Conservation (phyloP, 208 protist species). For the Leishmania gerbilli region DNA sequence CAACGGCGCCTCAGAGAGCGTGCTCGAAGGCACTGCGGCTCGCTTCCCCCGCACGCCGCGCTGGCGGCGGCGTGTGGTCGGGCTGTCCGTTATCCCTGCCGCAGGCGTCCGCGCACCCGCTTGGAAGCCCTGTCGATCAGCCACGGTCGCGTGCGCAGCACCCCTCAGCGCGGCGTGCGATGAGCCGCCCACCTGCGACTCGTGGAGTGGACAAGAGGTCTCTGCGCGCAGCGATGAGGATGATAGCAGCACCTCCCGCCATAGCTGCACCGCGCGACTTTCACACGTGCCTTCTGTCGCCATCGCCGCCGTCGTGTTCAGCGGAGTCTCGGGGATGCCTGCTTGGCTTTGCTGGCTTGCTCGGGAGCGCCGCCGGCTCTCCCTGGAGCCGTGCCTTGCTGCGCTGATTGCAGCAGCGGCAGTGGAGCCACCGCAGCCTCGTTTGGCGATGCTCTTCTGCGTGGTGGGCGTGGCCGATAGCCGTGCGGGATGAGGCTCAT, state of each 20-base stretch:
- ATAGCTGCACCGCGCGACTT: conserved; percentile 16
- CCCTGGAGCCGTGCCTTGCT: neutral
- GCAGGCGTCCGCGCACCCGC: neutral
- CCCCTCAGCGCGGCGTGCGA: neutral
- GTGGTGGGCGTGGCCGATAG: neutral
- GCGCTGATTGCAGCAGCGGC: neutral
- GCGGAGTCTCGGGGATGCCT: neutral
- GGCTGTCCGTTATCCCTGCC: neutral
- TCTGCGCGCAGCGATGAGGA: neutral
- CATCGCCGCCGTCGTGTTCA: neutral
- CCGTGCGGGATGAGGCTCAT: neutral
- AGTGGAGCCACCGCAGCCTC: neutral
- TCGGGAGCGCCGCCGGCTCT: neutral
- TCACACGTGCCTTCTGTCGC: neutral
- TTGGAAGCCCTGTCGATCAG: neutral
- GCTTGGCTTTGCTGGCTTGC: neutral
- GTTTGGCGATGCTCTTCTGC: neutral
- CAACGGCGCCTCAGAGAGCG: neutral
- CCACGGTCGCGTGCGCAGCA: no score
- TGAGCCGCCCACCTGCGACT: neutral
- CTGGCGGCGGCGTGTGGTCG: neutral
- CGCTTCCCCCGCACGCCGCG: neutral
- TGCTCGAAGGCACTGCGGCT: neutral
- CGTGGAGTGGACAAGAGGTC: neutral
- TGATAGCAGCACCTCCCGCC: neutral